These are phyloP conservation scores for Babjeviella inositovora DNA, from an alignment of 805 yeast species.

Conservation along the genomic window DNA sequence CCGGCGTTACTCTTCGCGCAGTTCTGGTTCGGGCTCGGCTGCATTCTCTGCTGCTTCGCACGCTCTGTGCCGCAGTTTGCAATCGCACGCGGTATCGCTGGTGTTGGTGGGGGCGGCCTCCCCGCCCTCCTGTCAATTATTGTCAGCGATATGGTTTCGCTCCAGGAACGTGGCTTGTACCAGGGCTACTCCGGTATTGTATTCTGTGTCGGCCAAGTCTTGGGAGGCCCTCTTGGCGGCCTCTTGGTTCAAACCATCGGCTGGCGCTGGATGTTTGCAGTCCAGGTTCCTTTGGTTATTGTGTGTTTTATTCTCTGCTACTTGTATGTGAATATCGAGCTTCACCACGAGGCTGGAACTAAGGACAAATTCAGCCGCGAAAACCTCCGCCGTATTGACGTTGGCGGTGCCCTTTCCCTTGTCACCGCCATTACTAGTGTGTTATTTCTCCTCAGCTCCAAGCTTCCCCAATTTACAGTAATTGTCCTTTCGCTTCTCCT, in stretches of 20 bases:
- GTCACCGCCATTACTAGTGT: conserved; percentile 14
- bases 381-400: conserved; percentile 18
- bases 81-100: conserved; percentile 35
- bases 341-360: conserved; percentile 9
- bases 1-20: conserved; percentile 24
- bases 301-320: conserved; percentile 8
- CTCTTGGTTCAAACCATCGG: conserved; percentile 17
- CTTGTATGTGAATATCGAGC: conserved; percentile 15
- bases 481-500: conserved; percentile 3
- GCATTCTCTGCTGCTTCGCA: conserved; percentile 22
- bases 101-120: conserved; percentile 44
- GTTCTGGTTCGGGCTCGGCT: conserved; percentile 24
- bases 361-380: conserved; percentile 11
- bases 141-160: conserved; percentile 37
- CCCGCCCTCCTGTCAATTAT: conserved; percentile 32
- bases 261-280: conserved; percentile 25
- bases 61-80: conserved; percentile 24
- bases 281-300: conserved; percentile 19
- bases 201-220: conserved; percentile 18
- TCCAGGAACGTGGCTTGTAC: conserved; percentile 33
- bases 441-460: conserved; percentile 11
- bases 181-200: conserved; percentile 30
- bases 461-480: conserved; percentile 3
- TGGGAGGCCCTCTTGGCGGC: conserved; percentile 28
- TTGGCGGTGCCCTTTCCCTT: conserved; percentile 19